A percentile compares a stretch with the other conserved stretches of the same genome.
Conservation (phyloP, 352 stramenopile species). For the Pythium aquatile region DNA sequence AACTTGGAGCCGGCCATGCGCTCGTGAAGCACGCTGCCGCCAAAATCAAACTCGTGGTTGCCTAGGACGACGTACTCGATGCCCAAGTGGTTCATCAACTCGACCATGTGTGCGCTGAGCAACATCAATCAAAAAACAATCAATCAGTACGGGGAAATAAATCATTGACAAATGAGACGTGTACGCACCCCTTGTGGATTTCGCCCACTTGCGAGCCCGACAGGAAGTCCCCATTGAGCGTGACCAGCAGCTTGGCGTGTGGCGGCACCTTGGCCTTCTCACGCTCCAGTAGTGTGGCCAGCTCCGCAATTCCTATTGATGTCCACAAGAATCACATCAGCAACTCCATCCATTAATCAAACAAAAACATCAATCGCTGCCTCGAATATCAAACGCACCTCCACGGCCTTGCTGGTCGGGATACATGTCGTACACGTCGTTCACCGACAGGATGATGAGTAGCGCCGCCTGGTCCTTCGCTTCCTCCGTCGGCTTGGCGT, state of each 20-base stretch:
- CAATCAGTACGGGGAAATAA: constrained; percentile 2
- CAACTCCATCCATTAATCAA: background rate
- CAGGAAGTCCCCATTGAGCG: constrained; percentile 78
- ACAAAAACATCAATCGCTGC: background rate
- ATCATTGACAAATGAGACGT: background rate
- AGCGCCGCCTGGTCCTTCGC: constrained; percentile 19
- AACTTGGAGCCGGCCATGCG: constrained; percentile 58
- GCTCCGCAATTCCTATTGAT: constrained; percentile 43
- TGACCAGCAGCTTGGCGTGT: constrained; percentile 60
- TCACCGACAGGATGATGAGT: constrained; percentile 60
- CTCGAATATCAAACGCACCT: constrained; percentile 26
- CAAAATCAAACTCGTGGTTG: constrained; percentile 85
- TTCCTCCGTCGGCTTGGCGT: background rate
- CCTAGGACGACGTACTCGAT: constrained; percentile 76
- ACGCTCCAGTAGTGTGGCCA: constrained; percentile 57
- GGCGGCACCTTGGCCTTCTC: constrained; percentile 41
- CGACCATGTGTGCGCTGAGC: constrained; percentile 69
- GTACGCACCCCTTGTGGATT: constrained; percentile 58
- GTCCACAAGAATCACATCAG: background rate
- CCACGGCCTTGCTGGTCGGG: constrained; percentile 60
- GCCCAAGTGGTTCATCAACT: constrained; percentile 68
- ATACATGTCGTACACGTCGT: constrained; percentile 77
- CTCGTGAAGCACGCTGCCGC: constrained; percentile 42
- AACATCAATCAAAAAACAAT: background rate
- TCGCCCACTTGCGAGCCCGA: constrained; percentile 64